Conservation (phyloP, 2,329 filamentous ascomycete genomes). For the Nemania sp. region DNA sequence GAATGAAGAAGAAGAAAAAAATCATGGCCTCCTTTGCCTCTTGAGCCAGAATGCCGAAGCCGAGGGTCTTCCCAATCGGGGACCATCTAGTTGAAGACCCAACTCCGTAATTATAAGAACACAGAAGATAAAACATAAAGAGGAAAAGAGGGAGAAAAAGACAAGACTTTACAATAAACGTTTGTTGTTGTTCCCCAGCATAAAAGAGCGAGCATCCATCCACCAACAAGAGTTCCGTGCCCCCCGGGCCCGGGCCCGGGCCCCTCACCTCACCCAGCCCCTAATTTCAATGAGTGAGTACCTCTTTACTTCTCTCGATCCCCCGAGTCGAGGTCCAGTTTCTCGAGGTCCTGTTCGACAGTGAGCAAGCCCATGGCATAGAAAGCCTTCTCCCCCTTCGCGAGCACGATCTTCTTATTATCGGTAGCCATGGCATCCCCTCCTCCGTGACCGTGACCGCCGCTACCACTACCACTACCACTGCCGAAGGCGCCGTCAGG, state of each 20-base stretch:
- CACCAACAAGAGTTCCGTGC: not conserved
- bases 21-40: not conserved
- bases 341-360: conserved; percentile 75
- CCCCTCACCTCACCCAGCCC: not conserved
- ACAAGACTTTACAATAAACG: not conserved
- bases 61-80: conserved; percentile 2
- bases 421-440: conserved; percentile 9
- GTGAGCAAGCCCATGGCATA: conserved; percentile 80
- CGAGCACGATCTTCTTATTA: conserved; percentile 58
- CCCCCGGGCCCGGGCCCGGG: no score
- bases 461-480: no score
- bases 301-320: conserved; percentile 32
- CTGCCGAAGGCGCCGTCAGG: conserved; percentile 38
- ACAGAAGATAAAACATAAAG: no score
- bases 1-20: no score
- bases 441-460: no score
- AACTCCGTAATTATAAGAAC: not conserved
- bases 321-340: conserved; percentile 58
- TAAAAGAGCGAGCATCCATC: not conserved
- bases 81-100: not conserved
- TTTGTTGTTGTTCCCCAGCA: not conserved
- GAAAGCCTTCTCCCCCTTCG: conserved; percentile 65
- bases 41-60: not conserved
- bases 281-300: no score
- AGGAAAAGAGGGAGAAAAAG: not conserved